These are phyloP conservation scores for Apocynum venetum DNA, from an alignment of 257 asterid species.

Conservation along the genomic window DNA sequence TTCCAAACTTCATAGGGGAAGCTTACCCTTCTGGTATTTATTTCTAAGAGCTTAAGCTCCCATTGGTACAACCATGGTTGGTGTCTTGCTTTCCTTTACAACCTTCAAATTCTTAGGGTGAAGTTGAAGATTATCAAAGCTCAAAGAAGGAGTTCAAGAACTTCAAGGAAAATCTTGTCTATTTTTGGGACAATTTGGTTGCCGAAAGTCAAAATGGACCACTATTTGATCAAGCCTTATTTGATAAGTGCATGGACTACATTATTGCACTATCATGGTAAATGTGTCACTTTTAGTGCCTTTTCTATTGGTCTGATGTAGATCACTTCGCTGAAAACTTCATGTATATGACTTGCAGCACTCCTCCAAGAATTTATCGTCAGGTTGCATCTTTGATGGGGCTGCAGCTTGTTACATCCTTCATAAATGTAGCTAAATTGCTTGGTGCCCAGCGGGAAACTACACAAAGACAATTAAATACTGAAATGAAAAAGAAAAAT, in stretches of 20 bases:
- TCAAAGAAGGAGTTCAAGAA: conserved; percentile 83
- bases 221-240: conserved; percentile 76
- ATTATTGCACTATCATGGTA: conserved; percentile 97
- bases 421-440: conserved; percentile 81
- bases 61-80: neutral
- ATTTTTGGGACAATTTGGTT: conserved; percentile 86
- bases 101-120: conserved; percentile 52
- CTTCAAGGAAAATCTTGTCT: conserved; percentile 84
- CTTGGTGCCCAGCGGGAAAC: conserved; percentile 89
- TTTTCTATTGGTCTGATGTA: neutral
- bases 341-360: conserved; percentile 48
- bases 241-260: conserved; percentile 93
- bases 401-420: conserved; percentile 94
- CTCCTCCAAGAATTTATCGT: conserved; percentile 97
- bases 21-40: neutral
- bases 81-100: conserved; percentile 41
- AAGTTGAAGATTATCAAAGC: conserved; percentile 88
- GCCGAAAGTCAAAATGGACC: conserved; percentile 92
- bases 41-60: neutral
- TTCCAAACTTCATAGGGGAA: neutral
- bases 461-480: conserved; percentile 93
- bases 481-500: conserved; percentile 72
- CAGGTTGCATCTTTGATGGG: conserved; percentile 92
- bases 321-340: conserved; percentile 22
- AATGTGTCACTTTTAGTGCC: conserved; percentile 23